Percentiles rank a stretch among this genome's conserved stretches.
Evolutionary conservation across 371 early-diverging fungal genomes (phyloP).

Genomic region (Mortierella sp.): DNA sequence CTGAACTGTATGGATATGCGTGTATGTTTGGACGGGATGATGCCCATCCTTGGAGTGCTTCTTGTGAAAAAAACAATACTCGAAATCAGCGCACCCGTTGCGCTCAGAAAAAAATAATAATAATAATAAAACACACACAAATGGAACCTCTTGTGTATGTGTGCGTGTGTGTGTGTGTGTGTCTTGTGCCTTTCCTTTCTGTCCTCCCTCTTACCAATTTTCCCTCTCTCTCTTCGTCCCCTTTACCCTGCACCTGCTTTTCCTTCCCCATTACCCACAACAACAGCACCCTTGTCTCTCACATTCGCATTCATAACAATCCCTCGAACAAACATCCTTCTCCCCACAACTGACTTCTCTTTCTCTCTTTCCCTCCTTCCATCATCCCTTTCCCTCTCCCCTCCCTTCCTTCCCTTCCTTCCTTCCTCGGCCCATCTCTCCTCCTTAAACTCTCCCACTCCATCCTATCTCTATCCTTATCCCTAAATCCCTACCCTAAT

Average conservation of each 20-base stretch:
- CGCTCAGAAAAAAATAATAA: too few relatives aligned
- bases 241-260: too few relatives aligned
- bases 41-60: constrained; percentile 1
- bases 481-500: neutral
- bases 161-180: too few relatives aligned
- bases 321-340: too few relatives aligned
- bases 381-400: too few relatives aligned
- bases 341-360: neutral
- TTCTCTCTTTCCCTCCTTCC: too few relatives aligned
- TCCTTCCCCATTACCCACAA: too few relatives aligned
- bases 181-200: neutral
- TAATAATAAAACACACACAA: neutral
- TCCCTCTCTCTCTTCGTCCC: neutral
- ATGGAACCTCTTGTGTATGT: too few relatives aligned
- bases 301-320: neutral
- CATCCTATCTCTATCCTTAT: neutral
- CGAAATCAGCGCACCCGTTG: neutral
- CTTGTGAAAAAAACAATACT: neutral
- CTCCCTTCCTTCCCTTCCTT: neutral
- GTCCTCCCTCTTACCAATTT: neutral
- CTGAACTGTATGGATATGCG: neutral
- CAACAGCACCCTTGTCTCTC: neutral
- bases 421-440: too few relatives aligned
- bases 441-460: too few relatives aligned
- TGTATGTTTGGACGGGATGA: neutral